A percentile compares a stretch with the other conserved stretches of the same genome.
These are phyloP conservation scores for Cyberlindnera misumaiensis DNA, from an alignment of 805 yeast species.

Conservation along the genomic window DNA sequence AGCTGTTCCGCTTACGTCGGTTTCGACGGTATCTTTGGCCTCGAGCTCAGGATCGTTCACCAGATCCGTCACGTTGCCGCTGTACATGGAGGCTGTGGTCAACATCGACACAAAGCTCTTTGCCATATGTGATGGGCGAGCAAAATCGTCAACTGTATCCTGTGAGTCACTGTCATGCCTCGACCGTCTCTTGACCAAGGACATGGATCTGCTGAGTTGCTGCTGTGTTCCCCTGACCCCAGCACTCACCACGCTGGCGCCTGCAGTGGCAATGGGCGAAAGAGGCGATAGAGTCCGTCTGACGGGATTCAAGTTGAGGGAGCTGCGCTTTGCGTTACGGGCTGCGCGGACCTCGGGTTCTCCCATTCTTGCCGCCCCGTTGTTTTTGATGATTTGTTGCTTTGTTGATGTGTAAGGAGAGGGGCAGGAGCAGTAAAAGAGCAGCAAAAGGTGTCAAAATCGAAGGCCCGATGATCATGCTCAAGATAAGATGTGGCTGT, in stretches of 20 bases:
- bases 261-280: constrained; percentile 1
- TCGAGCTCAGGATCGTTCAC: constrained; percentile 9
- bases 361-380: too few species aligned
- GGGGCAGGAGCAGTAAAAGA: too few species aligned
- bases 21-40: too few species aligned
- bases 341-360: too few species aligned
- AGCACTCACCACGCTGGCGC: constrained; percentile 1
- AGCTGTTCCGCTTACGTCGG: too few species aligned
- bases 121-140: constrained; percentile 37
- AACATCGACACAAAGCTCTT: constrained; percentile 47
- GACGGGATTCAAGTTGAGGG: too few species aligned
- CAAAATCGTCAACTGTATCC: constrained; percentile 24
- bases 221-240: constrained; percentile 1
- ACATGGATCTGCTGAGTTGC: constrained; percentile 1
- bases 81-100: constrained; percentile 50
- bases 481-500: too few species aligned
- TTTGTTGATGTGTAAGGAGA: too few species aligned
- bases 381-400: too few species aligned
- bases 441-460: too few species aligned
- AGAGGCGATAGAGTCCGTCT: neutral
- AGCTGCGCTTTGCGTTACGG: too few species aligned
- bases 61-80: constrained; percentile 28
- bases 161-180: neutral
- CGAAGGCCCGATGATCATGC: too few species aligned
- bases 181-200: neutral